Evolutionary conservation across 805 yeast genomes (phyloP).

Genomic region (Monosporozyma yasuniensis): DNA sequence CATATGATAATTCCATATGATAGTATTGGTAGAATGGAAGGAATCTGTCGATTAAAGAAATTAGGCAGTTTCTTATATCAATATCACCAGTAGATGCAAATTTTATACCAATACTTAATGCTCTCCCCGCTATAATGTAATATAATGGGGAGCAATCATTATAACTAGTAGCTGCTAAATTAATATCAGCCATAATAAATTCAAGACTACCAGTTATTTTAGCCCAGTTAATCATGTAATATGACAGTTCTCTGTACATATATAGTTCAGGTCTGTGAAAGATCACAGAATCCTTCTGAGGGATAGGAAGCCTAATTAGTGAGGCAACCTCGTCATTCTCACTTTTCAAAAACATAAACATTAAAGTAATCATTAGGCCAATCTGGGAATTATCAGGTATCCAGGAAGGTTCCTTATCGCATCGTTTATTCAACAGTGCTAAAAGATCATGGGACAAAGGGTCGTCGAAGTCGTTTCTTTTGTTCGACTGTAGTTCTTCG

Average conservation of each 20-base stretch:
- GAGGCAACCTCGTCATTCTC: conserved; percentile 48
- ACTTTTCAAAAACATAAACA: conserved; percentile 65
- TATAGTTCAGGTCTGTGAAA: conserved; percentile 60
- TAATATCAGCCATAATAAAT: conserved; percentile 16
- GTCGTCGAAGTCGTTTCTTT: not conserved
- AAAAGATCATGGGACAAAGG: conserved; percentile 9
- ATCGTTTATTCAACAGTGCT: conserved; percentile 11
- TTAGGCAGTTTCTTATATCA: conserved; percentile 41
- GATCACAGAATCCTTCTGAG: conserved; percentile 16
- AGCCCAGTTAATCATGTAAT: conserved; percentile 67
- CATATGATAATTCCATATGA: conserved; percentile 34
- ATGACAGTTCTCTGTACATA: conserved; percentile 53
- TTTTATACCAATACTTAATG: conserved; percentile 65
- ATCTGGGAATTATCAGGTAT: conserved; percentile 33
- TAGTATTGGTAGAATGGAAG: conserved; percentile 25
- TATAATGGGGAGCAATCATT: conserved; percentile 50
- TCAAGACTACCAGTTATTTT: conserved; percentile 36
- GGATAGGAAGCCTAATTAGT: conserved; percentile 52
- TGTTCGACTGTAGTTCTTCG: not conserved
- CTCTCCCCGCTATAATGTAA: conserved; percentile 63
- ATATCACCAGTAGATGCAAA: conserved; percentile 61
- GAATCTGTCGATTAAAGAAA: conserved; percentile 22
- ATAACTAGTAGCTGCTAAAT: conserved; percentile 35
- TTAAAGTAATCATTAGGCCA: conserved; percentile 72
- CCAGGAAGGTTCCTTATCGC: conserved; percentile 24